Evolutionary conservation across 495 filamentous ascomycete species (phyloP).

Genomic region (Articulospora tetracladia): DNA sequence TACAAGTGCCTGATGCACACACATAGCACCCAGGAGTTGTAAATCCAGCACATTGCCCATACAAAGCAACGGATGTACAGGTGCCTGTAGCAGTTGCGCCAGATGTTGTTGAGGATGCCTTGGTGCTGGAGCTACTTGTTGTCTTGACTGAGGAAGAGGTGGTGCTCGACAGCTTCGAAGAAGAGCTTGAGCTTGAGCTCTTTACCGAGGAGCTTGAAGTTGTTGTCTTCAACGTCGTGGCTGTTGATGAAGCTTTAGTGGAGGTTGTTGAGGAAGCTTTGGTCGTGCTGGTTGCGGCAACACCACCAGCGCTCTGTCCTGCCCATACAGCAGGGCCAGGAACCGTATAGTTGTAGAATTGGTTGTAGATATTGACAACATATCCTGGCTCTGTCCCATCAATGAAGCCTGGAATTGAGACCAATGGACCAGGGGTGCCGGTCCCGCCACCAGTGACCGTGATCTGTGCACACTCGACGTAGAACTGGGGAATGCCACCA

Average conservation of each 20-base stretch:
- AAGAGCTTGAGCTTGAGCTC: background rate
- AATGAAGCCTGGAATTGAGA: constrained; percentile 51
- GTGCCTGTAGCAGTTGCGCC: background rate
- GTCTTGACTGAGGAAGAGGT: too few species aligned
- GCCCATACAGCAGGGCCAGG: constrained; percentile 43
- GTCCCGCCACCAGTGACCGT: constrained; percentile 51
- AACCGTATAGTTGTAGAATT: constrained; percentile 45
- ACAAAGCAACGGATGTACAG: constrained; percentile 14
- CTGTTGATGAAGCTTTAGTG: background rate
- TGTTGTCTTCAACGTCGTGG: too few species aligned
- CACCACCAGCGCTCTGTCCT: constrained; percentile 6
- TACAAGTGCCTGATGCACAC: constrained; percentile 20
- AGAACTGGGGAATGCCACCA: constrained; percentile 44
- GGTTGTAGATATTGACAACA: constrained; percentile 47
- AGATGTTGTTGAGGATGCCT: background rate
- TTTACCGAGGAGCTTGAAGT: background rate
- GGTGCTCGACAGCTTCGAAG: too few species aligned
- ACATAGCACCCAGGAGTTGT: constrained; percentile 10
- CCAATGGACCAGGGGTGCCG: constrained; percentile 38
- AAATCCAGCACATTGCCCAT: constrained; percentile 21
- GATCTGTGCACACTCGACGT: constrained; percentile 56
- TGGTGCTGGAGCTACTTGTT: constrained; percentile 3
- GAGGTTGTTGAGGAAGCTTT: background rate
- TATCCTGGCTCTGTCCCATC: constrained; percentile 52
- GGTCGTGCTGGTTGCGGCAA: background rate